These are phyloP conservation scores for Stagonosporopsis vannaccii DNA, from an alignment of 2,329 filamentous ascomycete genomes.

Conservation along the genomic window DNA sequence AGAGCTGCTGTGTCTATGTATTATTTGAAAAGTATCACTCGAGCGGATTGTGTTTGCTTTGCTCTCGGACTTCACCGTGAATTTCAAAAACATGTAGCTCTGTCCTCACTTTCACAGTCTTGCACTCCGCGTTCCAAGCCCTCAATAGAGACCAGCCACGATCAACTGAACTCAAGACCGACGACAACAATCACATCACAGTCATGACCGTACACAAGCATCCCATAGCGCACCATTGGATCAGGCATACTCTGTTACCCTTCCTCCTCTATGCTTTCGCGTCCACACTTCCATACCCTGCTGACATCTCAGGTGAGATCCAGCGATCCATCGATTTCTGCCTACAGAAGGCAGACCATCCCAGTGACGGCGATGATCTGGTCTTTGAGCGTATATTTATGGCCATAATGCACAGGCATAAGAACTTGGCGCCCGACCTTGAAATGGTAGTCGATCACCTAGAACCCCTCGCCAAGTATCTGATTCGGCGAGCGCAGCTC, in stretches of 20 bases:
- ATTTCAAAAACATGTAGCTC: background rate
- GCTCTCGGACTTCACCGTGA: background rate
- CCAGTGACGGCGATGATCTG: constrained; percentile 19
- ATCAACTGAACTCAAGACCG: background rate
- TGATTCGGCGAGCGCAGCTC: constrained; percentile 22
- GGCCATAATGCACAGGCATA: constrained; percentile 16
- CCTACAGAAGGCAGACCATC: constrained; percentile 7
- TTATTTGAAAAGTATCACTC: no score
- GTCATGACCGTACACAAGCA: constrained; percentile 4
- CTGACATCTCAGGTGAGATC: constrained; percentile 8
- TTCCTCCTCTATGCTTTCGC: constrained; percentile 24
- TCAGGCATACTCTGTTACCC: constrained; percentile 17
- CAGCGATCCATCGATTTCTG: constrained; percentile 9
- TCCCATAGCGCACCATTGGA: constrained; percentile 13
- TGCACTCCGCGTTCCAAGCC: background rate
- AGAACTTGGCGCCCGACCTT: constrained; percentile 10
- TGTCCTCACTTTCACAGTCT: background rate
- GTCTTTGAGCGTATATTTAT: constrained; percentile 24
- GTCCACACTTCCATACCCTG: constrained; percentile 5
- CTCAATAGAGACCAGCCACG: background rate
- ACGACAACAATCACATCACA: background rate
- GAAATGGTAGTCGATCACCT: constrained; percentile 13
- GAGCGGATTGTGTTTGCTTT: background rate
- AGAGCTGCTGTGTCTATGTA: no score
- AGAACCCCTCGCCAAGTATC: constrained; percentile 15